Conservation (phyloP, 2,329 filamentous ascomycete species). For the Lecanicillium sp. region DNA sequence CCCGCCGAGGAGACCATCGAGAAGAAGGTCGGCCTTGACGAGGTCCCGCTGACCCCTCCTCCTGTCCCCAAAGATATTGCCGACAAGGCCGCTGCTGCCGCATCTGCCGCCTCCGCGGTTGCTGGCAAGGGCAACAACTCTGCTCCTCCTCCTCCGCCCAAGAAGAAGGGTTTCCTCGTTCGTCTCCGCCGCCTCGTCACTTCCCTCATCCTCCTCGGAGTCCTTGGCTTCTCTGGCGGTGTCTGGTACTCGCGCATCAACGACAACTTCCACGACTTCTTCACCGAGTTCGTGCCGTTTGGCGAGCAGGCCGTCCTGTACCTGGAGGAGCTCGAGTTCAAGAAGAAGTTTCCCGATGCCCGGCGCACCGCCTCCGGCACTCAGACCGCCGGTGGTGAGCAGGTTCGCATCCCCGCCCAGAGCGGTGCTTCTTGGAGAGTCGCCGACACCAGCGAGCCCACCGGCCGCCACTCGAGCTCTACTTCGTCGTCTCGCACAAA, state of each 20-base stretch:
- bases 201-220: constrained; percentile 69
- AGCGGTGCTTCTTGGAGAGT: constrained; percentile 81
- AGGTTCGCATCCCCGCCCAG: constrained; percentile 77
- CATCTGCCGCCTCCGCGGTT: constrained; percentile 17
- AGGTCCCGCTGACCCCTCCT: constrained; percentile 37
- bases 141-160: constrained; percentile 33
- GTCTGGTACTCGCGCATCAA: constrained; percentile 89
- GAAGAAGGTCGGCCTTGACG: constrained; percentile 31
- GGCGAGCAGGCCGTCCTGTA: constrained; percentile 93
- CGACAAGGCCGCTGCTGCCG: constrained; percentile 25
- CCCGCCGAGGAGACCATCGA: constrained; percentile 31
- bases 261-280: constrained; percentile 99
- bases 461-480: constrained; percentile 58
- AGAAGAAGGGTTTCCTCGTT: constrained; percentile 61
- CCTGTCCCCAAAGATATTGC: constrained; percentile 20
- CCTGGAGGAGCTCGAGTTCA: constrained; percentile 91
- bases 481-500: constrained; percentile 28
- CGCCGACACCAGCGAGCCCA: constrained; percentile 51
- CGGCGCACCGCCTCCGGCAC: constrained; percentile 39
- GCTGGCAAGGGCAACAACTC: constrained; percentile 32
- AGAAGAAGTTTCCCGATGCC: constrained; percentile 66
- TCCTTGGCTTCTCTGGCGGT: constrained; percentile 76
- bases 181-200: constrained; percentile 73
- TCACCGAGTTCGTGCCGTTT: constrained; percentile 92
- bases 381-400: no score